These are phyloP conservation scores for Lepidium didymum DNA, from an alignment of 345 rosid genomes.

Conservation along the genomic window DNA sequence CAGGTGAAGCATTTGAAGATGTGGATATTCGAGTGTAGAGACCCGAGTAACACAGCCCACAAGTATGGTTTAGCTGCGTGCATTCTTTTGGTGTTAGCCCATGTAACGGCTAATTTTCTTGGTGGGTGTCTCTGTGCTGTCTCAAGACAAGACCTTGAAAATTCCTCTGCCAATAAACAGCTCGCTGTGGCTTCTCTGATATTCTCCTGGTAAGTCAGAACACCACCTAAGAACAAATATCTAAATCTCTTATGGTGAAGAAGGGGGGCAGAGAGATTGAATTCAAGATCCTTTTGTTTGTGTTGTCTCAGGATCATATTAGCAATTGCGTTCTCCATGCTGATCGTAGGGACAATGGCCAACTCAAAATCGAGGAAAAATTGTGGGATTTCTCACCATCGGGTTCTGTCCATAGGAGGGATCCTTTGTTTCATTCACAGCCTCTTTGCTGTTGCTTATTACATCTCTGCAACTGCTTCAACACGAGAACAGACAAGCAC, in stretches of 20 bases:
- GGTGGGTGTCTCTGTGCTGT: slow-evolving; percentile 70
- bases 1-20: slow-evolving; percentile 69
- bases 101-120: slow-evolving; percentile 46
- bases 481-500: slow-evolving; percentile 29
- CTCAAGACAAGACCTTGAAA: slow-evolving; percentile 44
- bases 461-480: slow-evolving; percentile 68
- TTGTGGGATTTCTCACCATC: slow-evolving; percentile 59
- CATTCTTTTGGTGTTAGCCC: slow-evolving; percentile 53
- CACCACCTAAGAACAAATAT: neutral
- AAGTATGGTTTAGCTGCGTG: slow-evolving; percentile 70
- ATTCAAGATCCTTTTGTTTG: slow-evolving; percentile 27
- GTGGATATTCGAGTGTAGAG: slow-evolving; percentile 76
- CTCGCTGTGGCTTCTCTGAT: slow-evolving; percentile 70
- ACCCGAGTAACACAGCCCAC: slow-evolving; percentile 71
- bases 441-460: slow-evolving; percentile 55
- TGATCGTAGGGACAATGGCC: slow-evolving; percentile 53
- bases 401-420: slow-evolving; percentile 63
- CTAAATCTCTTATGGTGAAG: neutral
- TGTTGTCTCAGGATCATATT: slow-evolving; percentile 47
- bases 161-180: slow-evolving; percentile 60
- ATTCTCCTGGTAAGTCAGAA: slow-evolving; percentile 57
- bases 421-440: slow-evolving; percentile 81
- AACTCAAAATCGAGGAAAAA: slow-evolving; percentile 63
- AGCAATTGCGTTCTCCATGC: slow-evolving; percentile 65
- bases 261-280: neutral